These are phyloP conservation scores for Daedaleopsis sinensis DNA, from an alignment of 768 basidiomycete species.

Conservation along the genomic window DNA sequence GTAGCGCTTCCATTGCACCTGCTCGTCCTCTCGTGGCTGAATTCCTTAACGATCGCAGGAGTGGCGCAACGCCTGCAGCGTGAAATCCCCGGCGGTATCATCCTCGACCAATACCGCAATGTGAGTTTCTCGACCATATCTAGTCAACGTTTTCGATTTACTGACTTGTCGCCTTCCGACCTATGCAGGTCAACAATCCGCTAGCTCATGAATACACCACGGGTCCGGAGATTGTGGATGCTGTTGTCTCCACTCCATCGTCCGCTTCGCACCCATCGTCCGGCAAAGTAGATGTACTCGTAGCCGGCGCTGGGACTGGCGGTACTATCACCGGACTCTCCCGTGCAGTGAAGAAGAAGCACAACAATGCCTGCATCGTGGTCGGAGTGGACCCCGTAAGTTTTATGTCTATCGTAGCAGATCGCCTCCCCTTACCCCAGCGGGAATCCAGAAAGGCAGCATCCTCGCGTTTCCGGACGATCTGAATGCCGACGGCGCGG, in stretches of 20 bases:
- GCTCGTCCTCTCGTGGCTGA: slow-evolving; percentile 69
- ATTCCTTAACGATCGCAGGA: slow-evolving; percentile 85
- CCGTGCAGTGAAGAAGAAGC: slow-evolving; percentile 74
- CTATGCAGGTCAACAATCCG: slow-evolving; percentile 72
- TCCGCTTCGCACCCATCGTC: slow-evolving; percentile 61
- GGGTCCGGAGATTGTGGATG: slow-evolving; percentile 89
- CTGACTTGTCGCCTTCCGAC: not conserved
- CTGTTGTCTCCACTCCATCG: slow-evolving; percentile 67
- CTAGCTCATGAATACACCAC: slow-evolving; percentile 90
- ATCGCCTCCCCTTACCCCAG: slow-evolving; percentile 1
- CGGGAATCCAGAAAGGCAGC: slow-evolving; percentile 73
- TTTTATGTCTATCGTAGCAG: slow-evolving; percentile 11
- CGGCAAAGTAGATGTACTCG: slow-evolving; percentile 75
- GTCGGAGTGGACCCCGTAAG: slow-evolving; percentile 92
- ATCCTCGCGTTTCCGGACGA: slow-evolving; percentile 75
- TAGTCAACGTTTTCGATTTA: slow-evolving; percentile 16
- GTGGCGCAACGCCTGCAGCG: slow-evolving; percentile 78
- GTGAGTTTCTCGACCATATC: slow-evolving; percentile 41
- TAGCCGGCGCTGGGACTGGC: slow-evolving; percentile 92
- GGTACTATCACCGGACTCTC: slow-evolving; percentile 92
- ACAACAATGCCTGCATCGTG: slow-evolving; percentile 72
- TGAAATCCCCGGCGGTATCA: slow-evolving; percentile 82
- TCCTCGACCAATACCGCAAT: slow-evolving; percentile 90
- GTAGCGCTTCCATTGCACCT: slow-evolving; percentile 51
- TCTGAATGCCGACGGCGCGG: slow-evolving; percentile 58